Conservation (phyloP, 139 green algal species). For the Coelastrella sp. region DNA sequence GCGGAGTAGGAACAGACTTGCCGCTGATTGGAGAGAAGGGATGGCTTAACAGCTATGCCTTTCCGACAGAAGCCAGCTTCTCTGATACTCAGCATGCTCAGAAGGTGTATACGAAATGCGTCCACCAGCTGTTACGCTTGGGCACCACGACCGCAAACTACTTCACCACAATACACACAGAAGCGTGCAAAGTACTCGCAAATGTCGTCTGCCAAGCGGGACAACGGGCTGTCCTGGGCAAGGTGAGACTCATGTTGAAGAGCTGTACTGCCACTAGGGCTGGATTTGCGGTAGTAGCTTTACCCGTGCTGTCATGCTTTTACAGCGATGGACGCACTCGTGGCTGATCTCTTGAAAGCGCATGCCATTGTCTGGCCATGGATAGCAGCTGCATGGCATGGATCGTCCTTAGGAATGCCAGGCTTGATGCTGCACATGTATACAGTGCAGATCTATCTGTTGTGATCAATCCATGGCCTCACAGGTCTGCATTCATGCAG, state of each 20-base stretch:
- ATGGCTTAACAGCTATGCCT: slow-evolving; percentile 63
- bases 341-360: no score
- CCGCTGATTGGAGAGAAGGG: slow-evolving; percentile 48
- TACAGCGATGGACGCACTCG: no score
- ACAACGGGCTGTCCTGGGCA: slow-evolving; percentile 73
- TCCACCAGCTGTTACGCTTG: slow-evolving; percentile 36
- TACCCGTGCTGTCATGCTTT: no score
- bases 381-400: no score
- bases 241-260: slow-evolving; percentile 49
- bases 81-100: slow-evolving; percentile 26
- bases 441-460: no score
- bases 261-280: neutral
- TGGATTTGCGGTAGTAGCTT: no score
- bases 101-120: slow-evolving; percentile 41
- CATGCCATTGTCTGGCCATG: no score
- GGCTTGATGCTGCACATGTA: no score
- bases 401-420: no score
- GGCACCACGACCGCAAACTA: slow-evolving; percentile 62
- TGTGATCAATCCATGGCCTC: no score
- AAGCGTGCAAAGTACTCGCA: slow-evolving; percentile 60
- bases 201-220: slow-evolving; percentile 61
- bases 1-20: slow-evolving; percentile 57
- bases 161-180: slow-evolving; percentile 68
- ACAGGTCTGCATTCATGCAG: no score
- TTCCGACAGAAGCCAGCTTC: slow-evolving; percentile 52